Percentiles rank a stretch among this genome's conserved stretches.
phyloP scores from a whole-genome alignment of 2,329 filamentous ascomycete species.

The Taxawa tesnikishii region DNA sequence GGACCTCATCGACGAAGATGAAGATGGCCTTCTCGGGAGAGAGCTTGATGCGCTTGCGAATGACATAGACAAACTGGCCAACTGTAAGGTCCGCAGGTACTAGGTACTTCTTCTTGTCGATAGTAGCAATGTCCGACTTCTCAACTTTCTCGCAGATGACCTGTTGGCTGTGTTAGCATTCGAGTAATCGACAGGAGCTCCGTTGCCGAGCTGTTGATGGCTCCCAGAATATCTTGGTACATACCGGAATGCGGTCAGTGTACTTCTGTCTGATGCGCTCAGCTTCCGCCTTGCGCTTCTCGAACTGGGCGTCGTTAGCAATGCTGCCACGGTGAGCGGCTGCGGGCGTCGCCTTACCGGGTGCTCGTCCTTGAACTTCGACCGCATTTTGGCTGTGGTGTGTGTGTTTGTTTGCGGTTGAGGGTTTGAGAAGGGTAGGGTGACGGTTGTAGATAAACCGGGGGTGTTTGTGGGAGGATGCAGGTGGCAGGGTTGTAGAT shows the following conservation, averaged over 20 bases:
- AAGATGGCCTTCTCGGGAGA: slow-evolving; percentile 99
- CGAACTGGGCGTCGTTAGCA: slow-evolving; percentile 42
- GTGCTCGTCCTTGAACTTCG: slow-evolving; percentile 99
- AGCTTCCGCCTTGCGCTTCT: slow-evolving; percentile 99
- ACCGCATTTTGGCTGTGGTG: slow-evolving; percentile 61
- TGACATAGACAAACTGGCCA: slow-evolving; percentile 99
- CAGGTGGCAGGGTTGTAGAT: slow-evolving; percentile 1
- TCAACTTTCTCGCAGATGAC: slow-evolving; percentile 99
- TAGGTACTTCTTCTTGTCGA: slow-evolving; percentile 99
- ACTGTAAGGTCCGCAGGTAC: slow-evolving; percentile 96
- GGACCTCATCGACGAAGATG: slow-evolving; percentile 98
- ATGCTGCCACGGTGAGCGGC: slow-evolving; percentile 6
- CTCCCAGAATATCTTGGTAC: too few species aligned
- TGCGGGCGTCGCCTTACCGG: slow-evolving; percentile 29
- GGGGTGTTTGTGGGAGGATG: not conserved
- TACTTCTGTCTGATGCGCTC: slow-evolving; percentile 99
- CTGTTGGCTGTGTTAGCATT: too few species aligned
- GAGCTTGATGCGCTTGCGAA: slow-evolving; percentile 98
- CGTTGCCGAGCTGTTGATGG: not conserved
- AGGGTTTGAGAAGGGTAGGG: not conserved
- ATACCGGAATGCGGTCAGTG: slow-evolving; percentile 91
- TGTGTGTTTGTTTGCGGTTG: slow-evolving; percentile 3
- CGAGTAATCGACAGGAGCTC: slow-evolving; percentile 4
- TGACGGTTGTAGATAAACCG: not conserved
- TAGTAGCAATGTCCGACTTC: slow-evolving; percentile 97